These are phyloP conservation scores for Saussurea involucrata DNA, from an alignment of 129 eudicot genomes.

Conservation along the genomic window DNA sequence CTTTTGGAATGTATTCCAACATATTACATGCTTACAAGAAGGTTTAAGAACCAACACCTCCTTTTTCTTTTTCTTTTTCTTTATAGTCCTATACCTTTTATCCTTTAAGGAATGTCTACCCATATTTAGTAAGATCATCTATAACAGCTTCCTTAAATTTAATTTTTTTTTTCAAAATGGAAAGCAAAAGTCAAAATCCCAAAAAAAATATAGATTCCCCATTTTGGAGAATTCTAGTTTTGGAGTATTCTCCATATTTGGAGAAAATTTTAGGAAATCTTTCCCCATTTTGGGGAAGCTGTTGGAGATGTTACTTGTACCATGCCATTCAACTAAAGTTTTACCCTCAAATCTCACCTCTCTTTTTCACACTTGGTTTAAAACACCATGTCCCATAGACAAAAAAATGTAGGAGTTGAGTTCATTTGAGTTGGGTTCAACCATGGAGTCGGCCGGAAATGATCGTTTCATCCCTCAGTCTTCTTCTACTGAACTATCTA, in stretches of 20 bases:
- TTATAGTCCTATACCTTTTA: not conserved
- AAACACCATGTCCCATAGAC: not conserved
- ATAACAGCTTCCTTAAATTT: no score
- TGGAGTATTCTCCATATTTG: no score
- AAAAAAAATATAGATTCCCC: no score
- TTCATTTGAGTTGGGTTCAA: slow-evolving; percentile 10
- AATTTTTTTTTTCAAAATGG: no score
- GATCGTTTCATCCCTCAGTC: slow-evolving; percentile 29
- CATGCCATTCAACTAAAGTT: slow-evolving; percentile 1
- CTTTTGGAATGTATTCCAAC: slow-evolving; percentile 23
- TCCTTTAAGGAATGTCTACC: slow-evolving; percentile 7
- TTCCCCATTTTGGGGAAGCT: no score
- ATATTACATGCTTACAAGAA: slow-evolving; percentile 33
- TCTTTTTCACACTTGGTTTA: slow-evolving; percentile 11
- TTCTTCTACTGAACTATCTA: slow-evolving; percentile 12
- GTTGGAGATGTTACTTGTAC: no score
- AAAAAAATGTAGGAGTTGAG: slow-evolving; percentile 15
- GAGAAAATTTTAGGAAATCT: no score
- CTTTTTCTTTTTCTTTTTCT: slow-evolving; percentile 27
- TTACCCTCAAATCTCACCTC: not conserved
- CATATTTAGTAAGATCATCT: no score
- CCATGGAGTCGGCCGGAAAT: slow-evolving; percentile 18
- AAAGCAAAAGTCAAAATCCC: no score
- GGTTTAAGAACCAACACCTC: slow-evolving; percentile 33
- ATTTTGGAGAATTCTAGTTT: no score